Percentiles rank a stretch among this genome's conserved stretches.
These are phyloP conservation scores for Keqinozyma sinolaborantium DNA, from an alignment of 1,139 yeast genomes.

Conservation along the genomic window DNA sequence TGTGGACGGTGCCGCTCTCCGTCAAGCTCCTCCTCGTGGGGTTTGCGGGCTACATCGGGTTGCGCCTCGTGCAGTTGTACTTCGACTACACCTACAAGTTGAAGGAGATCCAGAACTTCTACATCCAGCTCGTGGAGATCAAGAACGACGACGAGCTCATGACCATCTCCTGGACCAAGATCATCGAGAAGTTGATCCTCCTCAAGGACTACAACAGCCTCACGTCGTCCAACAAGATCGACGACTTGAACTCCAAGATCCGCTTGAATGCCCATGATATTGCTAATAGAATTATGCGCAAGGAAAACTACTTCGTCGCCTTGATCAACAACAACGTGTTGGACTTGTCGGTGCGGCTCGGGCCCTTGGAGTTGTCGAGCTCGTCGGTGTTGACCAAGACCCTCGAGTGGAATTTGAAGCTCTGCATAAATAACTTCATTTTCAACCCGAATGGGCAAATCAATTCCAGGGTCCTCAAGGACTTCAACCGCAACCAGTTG, in stretches of 20 bases:
- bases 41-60: conserved; percentile 53
- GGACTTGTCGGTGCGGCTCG: conserved; percentile 44
- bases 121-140: conserved; percentile 62
- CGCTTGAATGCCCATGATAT: conserved; percentile 89
- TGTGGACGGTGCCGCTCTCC: conserved; percentile 44
- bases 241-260: conserved; percentile 66
- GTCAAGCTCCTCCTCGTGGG: conserved; percentile 62
- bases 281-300: conserved; percentile 93
- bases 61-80: conserved; percentile 61
- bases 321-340: conserved; percentile 75
- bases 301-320: conserved; percentile 90
- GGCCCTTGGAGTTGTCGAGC: conserved; percentile 23
- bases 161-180: conserved; percentile 89
- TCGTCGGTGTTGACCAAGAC: conserved; percentile 69
- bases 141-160: conserved; percentile 74
- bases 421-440: conserved; percentile 83
- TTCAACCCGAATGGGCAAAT: conserved; percentile 84
- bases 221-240: conserved; percentile 45
- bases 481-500: conserved; percentile 62
- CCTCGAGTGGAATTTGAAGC: conserved; percentile 87
- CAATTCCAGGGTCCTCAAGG: conserved; percentile 69
- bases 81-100: conserved; percentile 47
- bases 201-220: conserved; percentile 79
- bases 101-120: conserved; percentile 63
- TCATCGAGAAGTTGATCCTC: conserved; percentile 73